These are phyloP conservation scores for Alternaria tenuissima DNA, from an alignment of 2,329 filamentous ascomycete genomes.

Conservation along the genomic window DNA sequence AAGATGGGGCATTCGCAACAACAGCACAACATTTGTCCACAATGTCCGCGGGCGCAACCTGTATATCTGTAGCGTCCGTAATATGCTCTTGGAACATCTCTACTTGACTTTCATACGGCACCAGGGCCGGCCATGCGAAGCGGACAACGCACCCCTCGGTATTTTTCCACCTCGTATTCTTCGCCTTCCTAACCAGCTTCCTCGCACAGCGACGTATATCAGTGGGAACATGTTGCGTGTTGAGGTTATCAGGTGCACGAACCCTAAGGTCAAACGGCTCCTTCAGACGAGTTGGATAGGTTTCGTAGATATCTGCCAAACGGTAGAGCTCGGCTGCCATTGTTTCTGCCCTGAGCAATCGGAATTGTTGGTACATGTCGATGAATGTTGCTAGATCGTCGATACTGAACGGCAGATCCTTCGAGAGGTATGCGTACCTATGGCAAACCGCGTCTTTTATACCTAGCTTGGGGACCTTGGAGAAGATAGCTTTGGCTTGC, in stretches of 20 bases:
- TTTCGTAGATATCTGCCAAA: conserved; percentile 16
- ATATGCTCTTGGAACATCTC: conserved; percentile 7
- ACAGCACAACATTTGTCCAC: background rate
- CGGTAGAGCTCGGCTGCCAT: conserved; percentile 8
- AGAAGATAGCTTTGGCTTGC: background rate
- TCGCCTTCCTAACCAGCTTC: background rate
- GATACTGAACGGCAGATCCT: background rate
- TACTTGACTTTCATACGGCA: conserved; percentile 18
- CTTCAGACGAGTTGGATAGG: conserved; percentile 15
- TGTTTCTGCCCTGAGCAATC: conserved; percentile 12
- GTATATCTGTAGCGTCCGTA: background rate
- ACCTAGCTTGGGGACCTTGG: background rate
- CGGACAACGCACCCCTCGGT: conserved; percentile 1
- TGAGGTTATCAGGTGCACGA: background rate
- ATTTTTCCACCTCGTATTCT: background rate
- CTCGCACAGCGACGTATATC: background rate
- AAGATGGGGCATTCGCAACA: background rate
- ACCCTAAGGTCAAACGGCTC: conserved; percentile 14
- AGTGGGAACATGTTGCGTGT: conserved; percentile 8
- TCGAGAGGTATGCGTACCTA: background rate
- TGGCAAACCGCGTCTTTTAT: background rate
- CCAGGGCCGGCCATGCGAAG: conserved; percentile 15
- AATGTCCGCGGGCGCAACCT: background rate
- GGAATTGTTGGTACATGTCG: conserved; percentile 5
- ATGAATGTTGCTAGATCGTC: conserved; percentile 6